Evolutionary conservation across 805 yeast genomes (phyloP).

Genomic region (Candida schatavii): DNA sequence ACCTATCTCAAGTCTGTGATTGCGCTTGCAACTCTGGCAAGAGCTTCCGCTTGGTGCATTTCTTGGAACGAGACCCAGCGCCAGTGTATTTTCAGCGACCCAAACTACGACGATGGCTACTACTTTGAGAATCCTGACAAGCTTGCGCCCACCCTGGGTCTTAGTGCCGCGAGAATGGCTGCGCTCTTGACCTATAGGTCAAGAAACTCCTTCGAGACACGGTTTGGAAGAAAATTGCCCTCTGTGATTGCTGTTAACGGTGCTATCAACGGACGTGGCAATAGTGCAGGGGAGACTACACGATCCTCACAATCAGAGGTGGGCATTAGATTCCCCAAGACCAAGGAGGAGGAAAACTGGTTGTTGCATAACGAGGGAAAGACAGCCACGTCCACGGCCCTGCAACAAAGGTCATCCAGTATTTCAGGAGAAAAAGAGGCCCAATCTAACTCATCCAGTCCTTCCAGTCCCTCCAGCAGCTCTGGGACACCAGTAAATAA

Average conservation of each 20-base stretch:
- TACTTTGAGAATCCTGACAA: constrained; percentile 46
- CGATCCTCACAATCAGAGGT: constrained; percentile 15
- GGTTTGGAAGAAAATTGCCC: constrained; percentile 77
- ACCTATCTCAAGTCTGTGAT: constrained; percentile 67
- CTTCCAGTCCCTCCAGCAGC: constrained; percentile 20
- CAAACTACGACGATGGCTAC: constrained; percentile 88
- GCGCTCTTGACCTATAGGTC: constrained; percentile 92
- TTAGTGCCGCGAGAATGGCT: constrained; percentile 97
- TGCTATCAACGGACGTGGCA: not conserved
- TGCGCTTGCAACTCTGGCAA: constrained; percentile 89
- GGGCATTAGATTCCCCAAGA: constrained; percentile 38
- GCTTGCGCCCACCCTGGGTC: constrained; percentile 73
- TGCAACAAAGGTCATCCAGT: constrained; percentile 4
- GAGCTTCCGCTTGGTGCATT: constrained; percentile 97
- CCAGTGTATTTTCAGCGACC: constrained; percentile 93
- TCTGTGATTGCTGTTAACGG: constrained; percentile 1
- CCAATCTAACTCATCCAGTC: constrained; percentile 5
- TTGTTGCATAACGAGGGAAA: constrained; percentile 84
- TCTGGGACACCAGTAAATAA: constrained; percentile 14
- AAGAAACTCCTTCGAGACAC: constrained; percentile 83
- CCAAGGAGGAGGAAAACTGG: constrained; percentile 71
- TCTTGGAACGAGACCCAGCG: constrained; percentile 99
- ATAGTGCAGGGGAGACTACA: not conserved
- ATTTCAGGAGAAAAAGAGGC: constrained; percentile 4
- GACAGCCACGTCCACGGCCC: not conserved